Base-by-base conservation (phyloP, 2,329 filamentous ascomycete species). In the Botrytis aclada region DNA sequence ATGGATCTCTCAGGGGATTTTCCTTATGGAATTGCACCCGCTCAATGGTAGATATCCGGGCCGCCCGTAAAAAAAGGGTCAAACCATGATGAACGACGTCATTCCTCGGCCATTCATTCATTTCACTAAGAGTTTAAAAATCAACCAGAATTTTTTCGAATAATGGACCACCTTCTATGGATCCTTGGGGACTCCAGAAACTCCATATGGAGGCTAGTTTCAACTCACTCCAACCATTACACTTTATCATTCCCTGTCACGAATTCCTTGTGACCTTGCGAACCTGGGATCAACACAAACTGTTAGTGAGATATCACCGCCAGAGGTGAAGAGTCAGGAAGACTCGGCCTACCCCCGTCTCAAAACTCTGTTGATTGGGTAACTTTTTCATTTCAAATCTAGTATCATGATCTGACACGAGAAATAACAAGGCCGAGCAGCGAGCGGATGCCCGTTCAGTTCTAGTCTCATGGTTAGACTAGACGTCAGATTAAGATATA, bases 81-180 rank as follows among this genome's bases (percentile, higher is more conserved):
- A 29, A 41, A 6, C 37, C 14, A n/a, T 20, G 4, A 29, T 20
- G 25, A 45, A 20, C 39, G 29, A 64, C 61, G 61, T 64, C 61
- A 64, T 64, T 43, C 20, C 39, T 22, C 10, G 25, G 37, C 37
- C 61, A 22, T 43, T 18, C 8, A 18, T 29, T 14, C n/a, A 56
- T 56, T n/a, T 18, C n/a, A 56, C 51, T 22, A 2, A 2, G 39
- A 29, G 8, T 63, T 43, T 37, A n/a, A n/a, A 37, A 39, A 62
- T 37, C 14, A n/a, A 41, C 34, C 25, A 37, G 58, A 61, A 39
- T 2, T n/a, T 37, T 32, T 56, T 56, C n/a, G n/a, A 32, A 63
- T n/a, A 22, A 32, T 67, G n/a, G 65, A 39, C 51, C 65, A 14
- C 65, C 34, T 58, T 56, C 41, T 64, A 64, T 64, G 61, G 61